These are phyloP conservation scores for Escallonia rubra DNA, from an alignment of 129 eudicot species.

Conservation along the genomic window DNA sequence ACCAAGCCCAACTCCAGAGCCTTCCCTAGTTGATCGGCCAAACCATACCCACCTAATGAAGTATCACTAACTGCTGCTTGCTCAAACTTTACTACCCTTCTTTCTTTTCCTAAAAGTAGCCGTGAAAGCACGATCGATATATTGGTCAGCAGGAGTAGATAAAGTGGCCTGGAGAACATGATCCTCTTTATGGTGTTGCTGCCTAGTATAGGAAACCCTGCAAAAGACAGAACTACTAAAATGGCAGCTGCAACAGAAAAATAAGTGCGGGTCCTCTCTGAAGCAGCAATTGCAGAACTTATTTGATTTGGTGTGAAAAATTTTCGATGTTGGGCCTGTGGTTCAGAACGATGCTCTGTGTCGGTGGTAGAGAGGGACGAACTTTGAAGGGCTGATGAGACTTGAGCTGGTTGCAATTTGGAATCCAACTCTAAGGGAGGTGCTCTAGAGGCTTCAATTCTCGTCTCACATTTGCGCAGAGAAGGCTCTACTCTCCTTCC, in stretches of 20 bases:
- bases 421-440: conserved; percentile 10
- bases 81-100: conserved; percentile 13
- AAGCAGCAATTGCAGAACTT: conserved; percentile 41
- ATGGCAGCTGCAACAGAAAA: conserved; percentile 51
- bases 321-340: not conserved
- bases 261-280: conserved; percentile 41
- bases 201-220: conserved; percentile 58
- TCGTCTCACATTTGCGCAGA: conserved; percentile 9
- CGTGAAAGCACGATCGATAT: conserved; percentile 45
- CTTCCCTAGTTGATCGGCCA: conserved; percentile 40
- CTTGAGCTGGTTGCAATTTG: conserved; percentile 11
- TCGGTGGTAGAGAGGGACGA: not conserved
- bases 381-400: conserved; percentile 15
- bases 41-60: conserved; percentile 25
- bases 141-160: conserved; percentile 63
- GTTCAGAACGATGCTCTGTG: conserved; percentile 1
- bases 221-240: conserved; percentile 50
- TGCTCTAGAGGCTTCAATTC: conserved; percentile 12
- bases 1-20: conserved; percentile 58
- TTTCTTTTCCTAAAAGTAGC: conserved; percentile 35
- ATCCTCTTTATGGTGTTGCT: conserved; percentile 21
- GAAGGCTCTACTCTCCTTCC: conserved; percentile 12
- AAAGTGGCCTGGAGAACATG: conserved; percentile 57
- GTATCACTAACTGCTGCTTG: conserved; percentile 7
- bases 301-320: conserved; percentile 32